phyloP scores from a whole-genome alignment of 2,329 filamentous ascomycete species.

The Exophiala sideris region DNA sequence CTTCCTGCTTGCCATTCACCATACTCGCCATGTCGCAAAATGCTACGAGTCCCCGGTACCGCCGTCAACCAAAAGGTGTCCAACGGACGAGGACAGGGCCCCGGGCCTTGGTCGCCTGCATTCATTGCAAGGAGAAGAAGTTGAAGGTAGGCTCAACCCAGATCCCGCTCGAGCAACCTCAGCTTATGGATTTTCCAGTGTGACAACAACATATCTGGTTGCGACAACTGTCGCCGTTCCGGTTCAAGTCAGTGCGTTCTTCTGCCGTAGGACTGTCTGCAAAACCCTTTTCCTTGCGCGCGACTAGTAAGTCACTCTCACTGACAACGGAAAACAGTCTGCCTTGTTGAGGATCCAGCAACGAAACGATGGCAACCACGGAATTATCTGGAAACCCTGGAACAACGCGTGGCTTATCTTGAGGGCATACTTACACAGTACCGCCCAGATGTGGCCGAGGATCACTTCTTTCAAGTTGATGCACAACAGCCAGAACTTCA shows the following conservation, averaged over 20 bases:
- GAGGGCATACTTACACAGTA: constrained; percentile 1
- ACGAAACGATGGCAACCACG: constrained; percentile 34
- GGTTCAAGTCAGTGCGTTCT: not conserved
- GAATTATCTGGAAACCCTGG: constrained; percentile 33
- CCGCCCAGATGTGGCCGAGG: constrained; percentile 1
- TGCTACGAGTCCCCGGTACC: not conserved
- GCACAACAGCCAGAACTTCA: too few species aligned
- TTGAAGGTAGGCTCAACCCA: constrained; percentile 1
- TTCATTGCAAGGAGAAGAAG: constrained; percentile 6
- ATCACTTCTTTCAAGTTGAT: not conserved
- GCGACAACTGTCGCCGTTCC: constrained; percentile 1
- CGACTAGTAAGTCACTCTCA: too few species aligned
- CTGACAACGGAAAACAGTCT: constrained; percentile 25
- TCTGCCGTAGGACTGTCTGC: not conserved
- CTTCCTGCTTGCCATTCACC: not conserved
- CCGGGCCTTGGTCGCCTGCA: constrained; percentile 1
- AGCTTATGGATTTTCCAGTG: not conserved
- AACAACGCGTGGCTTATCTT: constrained; percentile 7
- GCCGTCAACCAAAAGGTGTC: not conserved
- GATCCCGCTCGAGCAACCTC: not conserved
- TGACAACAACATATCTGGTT: constrained; percentile 1
- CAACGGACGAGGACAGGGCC: not conserved
- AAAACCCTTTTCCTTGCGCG: too few species aligned
- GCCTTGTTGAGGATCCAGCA: constrained; percentile 37
- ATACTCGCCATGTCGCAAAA: not conserved